Evolutionary conservation across 2,329 filamentous ascomycete species (phyloP).

Genomic region (Colletotrichum sp.): DNA sequence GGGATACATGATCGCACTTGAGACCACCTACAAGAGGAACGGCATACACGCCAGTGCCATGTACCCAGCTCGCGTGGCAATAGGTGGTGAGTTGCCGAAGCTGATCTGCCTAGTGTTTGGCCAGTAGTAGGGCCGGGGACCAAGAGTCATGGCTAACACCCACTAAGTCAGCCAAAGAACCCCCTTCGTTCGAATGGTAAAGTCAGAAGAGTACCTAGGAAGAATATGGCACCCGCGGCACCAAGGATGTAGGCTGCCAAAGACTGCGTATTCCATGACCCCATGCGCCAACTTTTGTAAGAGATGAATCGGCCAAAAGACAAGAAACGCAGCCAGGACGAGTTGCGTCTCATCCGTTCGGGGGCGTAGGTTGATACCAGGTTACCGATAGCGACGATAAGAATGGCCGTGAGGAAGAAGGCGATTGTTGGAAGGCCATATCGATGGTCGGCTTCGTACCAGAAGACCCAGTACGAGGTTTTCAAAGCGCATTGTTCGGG

Average conservation of each 20-base stretch:
- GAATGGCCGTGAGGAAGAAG: conserved; percentile 55
- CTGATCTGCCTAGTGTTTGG: conserved; percentile 41
- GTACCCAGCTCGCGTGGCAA: conserved; percentile 57
- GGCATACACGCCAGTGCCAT: conserved; percentile 57
- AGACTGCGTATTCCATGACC: conserved; percentile 46
- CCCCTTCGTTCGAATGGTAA: background rate
- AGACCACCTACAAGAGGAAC: conserved; percentile 45
- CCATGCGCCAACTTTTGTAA: conserved; percentile 27
- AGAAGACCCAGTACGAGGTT: conserved; percentile 44
- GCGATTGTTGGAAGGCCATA: conserved; percentile 58
- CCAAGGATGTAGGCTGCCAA: conserved; percentile 48
- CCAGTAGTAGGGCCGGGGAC: conserved; percentile 62
- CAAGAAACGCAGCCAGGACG: background rate
- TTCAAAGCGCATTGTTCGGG: conserved; percentile 51
- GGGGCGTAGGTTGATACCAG: conserved; percentile 43
- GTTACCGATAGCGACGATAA: conserved; percentile 48
- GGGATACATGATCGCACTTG: too few species aligned
- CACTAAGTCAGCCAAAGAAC: background rate
- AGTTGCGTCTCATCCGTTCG: conserved; percentile 25
- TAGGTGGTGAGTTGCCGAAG: conserved; percentile 56
- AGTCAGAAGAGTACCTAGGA: conserved; percentile 32
- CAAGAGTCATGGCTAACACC: conserved; percentile 43
- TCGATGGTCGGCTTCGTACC: conserved; percentile 52
- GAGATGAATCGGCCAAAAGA: conserved; percentile 19
- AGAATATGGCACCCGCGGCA: conserved; percentile 46